Conservation (phyloP, 345 rosid species). For the Chamaenerion angustifolium region DNA sequence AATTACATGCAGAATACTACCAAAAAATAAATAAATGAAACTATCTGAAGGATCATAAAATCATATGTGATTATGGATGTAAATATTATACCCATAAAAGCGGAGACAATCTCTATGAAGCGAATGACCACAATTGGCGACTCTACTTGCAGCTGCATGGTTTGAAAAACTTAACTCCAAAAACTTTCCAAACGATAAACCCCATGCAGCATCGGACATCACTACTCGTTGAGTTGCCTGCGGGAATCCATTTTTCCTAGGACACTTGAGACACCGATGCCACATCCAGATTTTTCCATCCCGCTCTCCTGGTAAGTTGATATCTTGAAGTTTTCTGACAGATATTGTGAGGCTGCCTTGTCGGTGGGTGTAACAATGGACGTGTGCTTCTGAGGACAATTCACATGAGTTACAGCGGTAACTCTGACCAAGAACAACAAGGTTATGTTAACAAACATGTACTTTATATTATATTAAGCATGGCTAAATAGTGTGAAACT, state of each 20-base stretch:
- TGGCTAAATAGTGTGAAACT: background rate
- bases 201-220: constrained; percentile 99
- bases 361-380: constrained; percentile 84
- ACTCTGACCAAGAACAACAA: constrained; percentile 27
- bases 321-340: constrained; percentile 59
- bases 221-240: constrained; percentile 87
- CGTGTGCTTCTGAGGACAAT: constrained; percentile 94
- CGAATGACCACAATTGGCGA: constrained; percentile 96
- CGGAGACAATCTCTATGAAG: constrained; percentile 98
- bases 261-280: constrained; percentile 93
- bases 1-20: background rate
- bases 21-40: background rate
- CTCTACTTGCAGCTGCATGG: constrained; percentile 99
- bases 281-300: constrained; percentile 99
- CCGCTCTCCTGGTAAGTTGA: constrained; percentile 59
- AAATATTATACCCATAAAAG: constrained; percentile 68
- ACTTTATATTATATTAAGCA: background rate
- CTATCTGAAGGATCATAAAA: too few species aligned
- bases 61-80: background rate
- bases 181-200: constrained; percentile 88
- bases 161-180: constrained; percentile 97
- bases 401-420: constrained; percentile 62
- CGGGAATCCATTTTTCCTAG: constrained; percentile 70
- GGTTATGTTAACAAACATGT: background rate
- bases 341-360: constrained; percentile 96